These are phyloP conservation scores for Arachis hypogaea DNA, from an alignment of 306 rosid genomes.

Conservation along the genomic window DNA sequence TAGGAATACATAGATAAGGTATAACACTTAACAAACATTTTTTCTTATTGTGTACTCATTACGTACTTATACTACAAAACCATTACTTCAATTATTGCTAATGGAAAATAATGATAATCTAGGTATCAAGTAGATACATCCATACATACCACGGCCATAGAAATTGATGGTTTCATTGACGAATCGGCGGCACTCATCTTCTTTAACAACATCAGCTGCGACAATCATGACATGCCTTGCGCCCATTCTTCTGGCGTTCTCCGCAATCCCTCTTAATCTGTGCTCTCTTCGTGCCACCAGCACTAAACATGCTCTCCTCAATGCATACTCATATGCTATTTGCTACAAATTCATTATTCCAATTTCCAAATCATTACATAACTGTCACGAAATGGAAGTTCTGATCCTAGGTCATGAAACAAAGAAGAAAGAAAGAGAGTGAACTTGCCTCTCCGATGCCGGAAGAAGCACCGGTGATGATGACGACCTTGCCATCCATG, in stretches of 20 bases:
- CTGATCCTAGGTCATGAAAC: no score
- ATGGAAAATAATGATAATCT: no score
- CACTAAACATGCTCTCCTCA: constrained; percentile 70
- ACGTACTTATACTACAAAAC: no score
- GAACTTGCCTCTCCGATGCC: constrained; percentile 78
- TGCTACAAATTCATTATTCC: constrained; percentile 50
- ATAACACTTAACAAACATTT: no score
- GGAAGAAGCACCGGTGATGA: constrained; percentile 97
- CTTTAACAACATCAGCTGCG: constrained; percentile 93
- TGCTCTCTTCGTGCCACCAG: constrained; percentile 81
- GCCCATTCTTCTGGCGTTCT: constrained; percentile 71
- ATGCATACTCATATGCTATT: constrained; percentile 90
- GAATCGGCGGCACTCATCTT: constrained; percentile 83
- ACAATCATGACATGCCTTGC: constrained; percentile 68
- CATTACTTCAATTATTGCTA: no score
- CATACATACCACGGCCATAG: constrained; percentile 64
- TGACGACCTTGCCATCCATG: constrained; percentile 75
- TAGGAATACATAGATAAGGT: no score
- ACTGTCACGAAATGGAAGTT: no score
- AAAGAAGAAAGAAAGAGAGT: no score
- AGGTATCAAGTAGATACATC: background rate
- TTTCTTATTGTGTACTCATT: no score
- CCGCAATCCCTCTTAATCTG: constrained; percentile 63
- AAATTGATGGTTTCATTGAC: constrained; percentile 55
- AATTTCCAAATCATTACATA: no score